phyloP scores from a whole-genome alignment of 352 stramenopile species.

The Pythium grandisporangium region DNA sequence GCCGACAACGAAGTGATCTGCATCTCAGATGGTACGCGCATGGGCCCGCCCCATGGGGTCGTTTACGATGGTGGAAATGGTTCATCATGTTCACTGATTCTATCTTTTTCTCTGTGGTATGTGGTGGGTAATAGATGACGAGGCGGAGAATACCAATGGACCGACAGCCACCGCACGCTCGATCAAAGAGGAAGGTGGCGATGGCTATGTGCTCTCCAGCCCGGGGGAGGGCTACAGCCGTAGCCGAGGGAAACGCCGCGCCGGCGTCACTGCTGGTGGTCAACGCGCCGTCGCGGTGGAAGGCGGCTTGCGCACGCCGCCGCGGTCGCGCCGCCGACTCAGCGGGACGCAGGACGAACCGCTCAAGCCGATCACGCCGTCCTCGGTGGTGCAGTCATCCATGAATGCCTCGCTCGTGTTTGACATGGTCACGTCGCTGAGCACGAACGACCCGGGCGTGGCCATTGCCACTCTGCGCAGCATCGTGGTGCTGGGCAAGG shows the following conservation, averaged over 20 bases:
- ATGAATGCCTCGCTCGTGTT: slow-evolving; percentile 78
- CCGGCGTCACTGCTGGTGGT: not conserved
- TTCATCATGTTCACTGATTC: too few species aligned
- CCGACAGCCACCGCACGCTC: not conserved
- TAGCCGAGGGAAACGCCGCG: slow-evolving; percentile 5
- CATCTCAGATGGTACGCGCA: not conserved
- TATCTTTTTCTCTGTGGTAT: not conserved
- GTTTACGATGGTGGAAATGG: too few species aligned
- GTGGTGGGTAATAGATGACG: not conserved
- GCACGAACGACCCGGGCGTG: slow-evolving; percentile 73
- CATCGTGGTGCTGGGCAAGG: slow-evolving; percentile 77
- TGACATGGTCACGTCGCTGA: slow-evolving; percentile 76
- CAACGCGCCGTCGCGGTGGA: too few species aligned
- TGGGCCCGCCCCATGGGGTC: too few species aligned
- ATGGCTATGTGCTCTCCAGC: not conserved
- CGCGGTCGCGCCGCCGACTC: slow-evolving; percentile 35
- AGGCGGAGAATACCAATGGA: not conserved
- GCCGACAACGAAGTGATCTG: slow-evolving; percentile 5
- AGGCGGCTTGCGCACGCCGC: slow-evolving; percentile 1
- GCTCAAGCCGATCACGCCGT: slow-evolving; percentile 60
- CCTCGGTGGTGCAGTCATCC: slow-evolving; percentile 41
- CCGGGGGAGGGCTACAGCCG: not conserved
- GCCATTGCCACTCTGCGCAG: slow-evolving; percentile 66
- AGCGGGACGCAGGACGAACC: slow-evolving; percentile 4
- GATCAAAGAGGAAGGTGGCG: not conserved